Percentiles rank a stretch among this genome's conserved stretches.
Evolutionary conservation across 139 green algal species (phyloP).

Genomic region (Picochlorum sp.): DNA sequence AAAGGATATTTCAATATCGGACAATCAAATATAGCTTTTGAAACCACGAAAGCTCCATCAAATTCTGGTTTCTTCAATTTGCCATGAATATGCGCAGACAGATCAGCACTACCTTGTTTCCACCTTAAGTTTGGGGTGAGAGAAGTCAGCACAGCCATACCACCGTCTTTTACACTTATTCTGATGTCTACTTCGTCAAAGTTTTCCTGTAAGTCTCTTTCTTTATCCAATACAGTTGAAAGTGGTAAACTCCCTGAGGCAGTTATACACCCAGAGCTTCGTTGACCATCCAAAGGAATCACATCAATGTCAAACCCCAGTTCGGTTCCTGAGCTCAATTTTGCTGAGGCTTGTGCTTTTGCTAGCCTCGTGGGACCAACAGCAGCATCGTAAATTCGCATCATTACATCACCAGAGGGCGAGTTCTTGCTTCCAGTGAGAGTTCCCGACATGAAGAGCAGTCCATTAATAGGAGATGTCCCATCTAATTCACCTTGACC

Average conservation of each 20-base stretch:
- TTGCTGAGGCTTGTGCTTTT: slow-evolving; percentile 30
- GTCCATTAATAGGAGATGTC: slow-evolving; percentile 54
- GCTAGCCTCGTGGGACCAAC: slow-evolving; percentile 56
- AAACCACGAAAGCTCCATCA: slow-evolving; percentile 28
- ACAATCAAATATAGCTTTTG: slow-evolving; percentile 34
- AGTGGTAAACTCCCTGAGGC: slow-evolving; percentile 35
- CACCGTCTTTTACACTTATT: slow-evolving; percentile 59
- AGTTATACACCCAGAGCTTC: slow-evolving; percentile 35
- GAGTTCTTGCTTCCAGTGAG: slow-evolving; percentile 27
- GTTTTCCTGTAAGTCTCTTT: not conserved
- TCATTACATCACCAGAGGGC: slow-evolving; percentile 39
- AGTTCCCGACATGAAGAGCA: slow-evolving; percentile 57
- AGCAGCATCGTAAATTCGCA: slow-evolving; percentile 59
- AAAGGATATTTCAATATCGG: slow-evolving; percentile 44
- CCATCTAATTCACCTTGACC: not conserved
- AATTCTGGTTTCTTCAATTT: slow-evolving; percentile 20
- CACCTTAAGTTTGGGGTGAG: slow-evolving; percentile 57
- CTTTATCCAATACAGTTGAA: not conserved
- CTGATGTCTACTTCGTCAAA: slow-evolving; percentile 31
- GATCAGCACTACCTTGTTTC: slow-evolving; percentile 52
- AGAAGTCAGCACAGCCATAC: slow-evolving; percentile 67
- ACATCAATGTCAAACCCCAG: slow-evolving; percentile 44
- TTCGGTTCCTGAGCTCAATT: slow-evolving; percentile 30
- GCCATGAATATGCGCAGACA: slow-evolving; percentile 38
- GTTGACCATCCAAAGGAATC: slow-evolving; percentile 34